Conservation (phyloP, 306 rosid species). For the Hippophae rhamnoides region DNA sequence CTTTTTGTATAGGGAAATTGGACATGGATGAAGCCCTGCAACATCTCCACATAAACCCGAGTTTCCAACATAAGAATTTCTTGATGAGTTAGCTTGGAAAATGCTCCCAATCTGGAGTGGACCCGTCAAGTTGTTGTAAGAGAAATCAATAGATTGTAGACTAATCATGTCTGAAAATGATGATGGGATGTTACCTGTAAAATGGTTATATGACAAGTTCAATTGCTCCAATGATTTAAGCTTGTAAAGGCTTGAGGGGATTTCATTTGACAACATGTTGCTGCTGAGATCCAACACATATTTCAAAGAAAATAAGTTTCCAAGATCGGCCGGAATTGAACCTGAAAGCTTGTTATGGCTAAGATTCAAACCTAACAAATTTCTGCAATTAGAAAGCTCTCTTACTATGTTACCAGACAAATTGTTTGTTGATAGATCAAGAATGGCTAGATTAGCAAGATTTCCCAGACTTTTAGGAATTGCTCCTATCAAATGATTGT, state of each 20-base stretch:
- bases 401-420: constrained; percentile 33
- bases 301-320: constrained; percentile 27
- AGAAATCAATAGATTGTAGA: constrained; percentile 40
- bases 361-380: constrained; percentile 28
- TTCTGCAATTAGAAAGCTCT: constrained; percentile 15
- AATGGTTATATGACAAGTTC: constrained; percentile 45
- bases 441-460: constrained; percentile 12
- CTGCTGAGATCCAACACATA: constrained; percentile 42
- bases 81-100: constrained; percentile 10
- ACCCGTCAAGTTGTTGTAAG: constrained; percentile 21
- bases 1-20: neutral
- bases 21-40: constrained; percentile 28
- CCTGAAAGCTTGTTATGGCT: constrained; percentile 45
- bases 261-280: constrained; percentile 38
- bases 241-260: constrained; percentile 38
- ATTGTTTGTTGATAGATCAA: constrained; percentile 44
- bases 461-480: constrained; percentile 24
- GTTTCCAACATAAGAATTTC: constrained; percentile 36
- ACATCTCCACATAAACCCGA: constrained; percentile 39
- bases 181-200: constrained; percentile 36
- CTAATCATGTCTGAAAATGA: constrained; percentile 28
- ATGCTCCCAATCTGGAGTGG: constrained; percentile 3
- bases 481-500: constrained; percentile 36
- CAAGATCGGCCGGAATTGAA: constrained; percentile 37
- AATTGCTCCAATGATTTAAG: constrained; percentile 29